Evolutionary conservation across 129 eudicot genomes (phyloP), one percentile per base, ranked within the genome.

Genomic region (Oenanthe sinensis): DNA sequence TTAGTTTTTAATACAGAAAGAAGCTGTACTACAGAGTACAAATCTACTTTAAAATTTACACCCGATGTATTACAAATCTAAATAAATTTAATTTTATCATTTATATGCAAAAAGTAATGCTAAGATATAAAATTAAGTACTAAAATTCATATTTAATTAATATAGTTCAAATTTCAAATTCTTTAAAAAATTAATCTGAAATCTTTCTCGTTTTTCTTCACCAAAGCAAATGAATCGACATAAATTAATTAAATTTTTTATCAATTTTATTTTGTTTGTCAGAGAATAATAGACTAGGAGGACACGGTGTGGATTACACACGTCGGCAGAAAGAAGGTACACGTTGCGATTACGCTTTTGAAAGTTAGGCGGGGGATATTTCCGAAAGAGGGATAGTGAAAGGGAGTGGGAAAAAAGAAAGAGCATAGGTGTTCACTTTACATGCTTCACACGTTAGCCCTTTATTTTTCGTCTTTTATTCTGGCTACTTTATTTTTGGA

Each of bases 361-460:
- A 3, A 52, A 77, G 84, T 83, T 82, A 74, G 89, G 83, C 84
- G 50, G 69, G 39, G 75, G 30, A 65, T 26, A 26, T 65, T 65
- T 12, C 72, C 15, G 78, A 85, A 85, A 81, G 81, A 30, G 4
- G 20, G 78, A 58, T 14, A n/a, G 78, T 28, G 85, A 82, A 79
- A 79, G 79, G 36, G 33, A 79, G 73, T 13, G 43, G 16, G 37
- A 47, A 65, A 65, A 65, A 65, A 65, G 71, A 1, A 12, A 65
- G 9, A 13, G 40, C 14, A 47, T 2, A 58, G 14, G 36, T 17
- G 22, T 33, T 46, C 16, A 15, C 37, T 4, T 0, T 39, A 26
- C 17, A 5, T 2, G 28, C n/a, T 78, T 24, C 76, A 72, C 87
- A 77, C 81, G 82, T 63, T 81, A 26, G 80, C 71, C 24, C 8